Percentiles rank a stretch among this genome's conserved stretches.
Conservation (phyloP, 1,284 basidiomycete genomes). For the Lentinula novae-zelandiae region DNA sequence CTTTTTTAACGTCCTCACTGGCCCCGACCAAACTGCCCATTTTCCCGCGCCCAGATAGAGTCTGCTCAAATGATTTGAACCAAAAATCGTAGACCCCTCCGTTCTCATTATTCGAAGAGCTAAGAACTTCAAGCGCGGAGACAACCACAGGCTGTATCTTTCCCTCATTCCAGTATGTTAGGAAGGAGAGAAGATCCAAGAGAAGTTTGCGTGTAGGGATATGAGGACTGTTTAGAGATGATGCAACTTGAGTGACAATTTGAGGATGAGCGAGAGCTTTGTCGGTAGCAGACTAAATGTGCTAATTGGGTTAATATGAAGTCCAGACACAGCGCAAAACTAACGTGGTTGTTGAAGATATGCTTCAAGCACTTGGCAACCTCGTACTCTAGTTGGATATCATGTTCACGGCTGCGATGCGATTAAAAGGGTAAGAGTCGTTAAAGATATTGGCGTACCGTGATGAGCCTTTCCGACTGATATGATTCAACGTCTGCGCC, state of each 20-base stretch:
- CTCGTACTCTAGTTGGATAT: conserved; percentile 82
- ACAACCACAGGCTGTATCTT: conserved; percentile 54
- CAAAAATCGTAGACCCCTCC: conserved; percentile 77
- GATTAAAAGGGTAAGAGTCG: conserved; percentile 3
- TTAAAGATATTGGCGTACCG: conserved; percentile 37
- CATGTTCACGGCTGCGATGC: conserved; percentile 53
- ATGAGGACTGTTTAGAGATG: conserved; percentile 82
- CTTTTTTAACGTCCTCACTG: conserved; percentile 81
- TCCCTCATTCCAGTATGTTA: conserved; percentile 60
- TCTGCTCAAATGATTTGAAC: conserved; percentile 82
- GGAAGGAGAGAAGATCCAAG: conserved; percentile 71
- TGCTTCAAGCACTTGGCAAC: conserved; percentile 85
- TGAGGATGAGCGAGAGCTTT: conserved; percentile 79
- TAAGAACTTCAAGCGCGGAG: conserved; percentile 63
- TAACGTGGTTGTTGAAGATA: conserved; percentile 76
- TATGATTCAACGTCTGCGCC: conserved; percentile 74
- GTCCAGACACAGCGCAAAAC: conserved; percentile 21
- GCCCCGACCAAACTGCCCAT: conserved; percentile 96
- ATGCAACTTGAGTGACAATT: conserved; percentile 80
- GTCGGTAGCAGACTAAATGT: conserved; percentile 60
- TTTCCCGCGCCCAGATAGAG: conserved; percentile 82
- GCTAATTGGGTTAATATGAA: conserved; percentile 2
- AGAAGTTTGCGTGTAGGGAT: conserved; percentile 79
- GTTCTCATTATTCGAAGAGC: conserved; percentile 61
- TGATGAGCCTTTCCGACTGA: conserved; percentile 64